A percentile compares a stretch with the other conserved stretches of the same genome.
phyloP scores from a whole-genome alignment of 176 grass and related monocot species.

The Eragrostis nindensis region DNA sequence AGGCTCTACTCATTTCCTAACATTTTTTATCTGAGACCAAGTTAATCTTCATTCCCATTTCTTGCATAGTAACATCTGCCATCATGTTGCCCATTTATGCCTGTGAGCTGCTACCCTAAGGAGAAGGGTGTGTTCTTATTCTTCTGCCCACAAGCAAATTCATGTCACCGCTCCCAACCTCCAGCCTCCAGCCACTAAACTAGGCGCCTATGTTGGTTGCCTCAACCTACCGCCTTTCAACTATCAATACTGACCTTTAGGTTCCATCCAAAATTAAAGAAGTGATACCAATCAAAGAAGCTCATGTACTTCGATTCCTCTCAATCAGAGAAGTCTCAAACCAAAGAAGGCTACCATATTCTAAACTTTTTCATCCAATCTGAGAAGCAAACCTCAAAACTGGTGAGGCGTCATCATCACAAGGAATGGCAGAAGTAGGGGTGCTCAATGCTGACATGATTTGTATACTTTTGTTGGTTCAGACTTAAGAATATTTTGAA shows the following conservation, averaged over 20 bases:
- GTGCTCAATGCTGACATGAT: background rate
- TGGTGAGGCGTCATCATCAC: background rate
- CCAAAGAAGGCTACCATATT: background rate
- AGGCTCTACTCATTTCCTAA: no score
- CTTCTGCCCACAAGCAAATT: background rate
- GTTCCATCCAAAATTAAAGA: background rate
- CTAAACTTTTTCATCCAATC: background rate
- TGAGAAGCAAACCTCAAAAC: background rate
- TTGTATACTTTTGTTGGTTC: background rate
- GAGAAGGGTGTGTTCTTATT: background rate
- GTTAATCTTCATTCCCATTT: background rate
- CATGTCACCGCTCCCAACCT: background rate
- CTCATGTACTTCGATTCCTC: background rate
- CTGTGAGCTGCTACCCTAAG: background rate
- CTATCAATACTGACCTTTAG: background rate
- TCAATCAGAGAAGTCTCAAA: background rate
- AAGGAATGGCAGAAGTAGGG: background rate
- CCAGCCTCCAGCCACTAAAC: background rate
- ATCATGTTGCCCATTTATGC: background rate
- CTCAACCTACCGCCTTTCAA: conserved; percentile 6
- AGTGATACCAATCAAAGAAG: background rate
- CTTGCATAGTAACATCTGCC: background rate
- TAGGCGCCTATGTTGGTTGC: no score
- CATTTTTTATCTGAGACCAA: no score
- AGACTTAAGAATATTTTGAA: conserved; percentile 16